Evolutionary conservation across 495 filamentous ascomycete genomes (phyloP).

Genomic region (Staphylotrichum longicolle): DNA sequence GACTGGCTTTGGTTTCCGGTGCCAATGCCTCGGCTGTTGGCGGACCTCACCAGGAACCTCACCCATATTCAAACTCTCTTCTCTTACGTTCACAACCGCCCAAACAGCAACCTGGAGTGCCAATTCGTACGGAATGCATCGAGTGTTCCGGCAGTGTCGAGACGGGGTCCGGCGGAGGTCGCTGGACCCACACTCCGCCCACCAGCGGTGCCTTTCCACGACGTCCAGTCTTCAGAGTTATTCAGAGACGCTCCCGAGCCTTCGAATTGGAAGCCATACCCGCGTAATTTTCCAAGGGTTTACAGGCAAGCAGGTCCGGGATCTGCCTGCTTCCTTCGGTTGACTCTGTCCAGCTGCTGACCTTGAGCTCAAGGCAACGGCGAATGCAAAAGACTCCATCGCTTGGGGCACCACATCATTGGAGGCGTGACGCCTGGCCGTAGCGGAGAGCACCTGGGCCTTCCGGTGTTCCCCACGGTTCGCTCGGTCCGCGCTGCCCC

Average conservation of each 20-base stretch:
- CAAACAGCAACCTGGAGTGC: neutral
- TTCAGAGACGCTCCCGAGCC: constrained; percentile 66
- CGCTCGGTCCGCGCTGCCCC: constrained; percentile 33
- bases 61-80: constrained; percentile 5
- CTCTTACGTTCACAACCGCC: neutral
- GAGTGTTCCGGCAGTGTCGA: neutral
- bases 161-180: neutral
- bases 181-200: neutral
- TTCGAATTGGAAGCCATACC: constrained; percentile 77
- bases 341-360: constrained; percentile 3
- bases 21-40: constrained; percentile 1
- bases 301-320: constrained; percentile 58
- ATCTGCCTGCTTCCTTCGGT: constrained; percentile 1
- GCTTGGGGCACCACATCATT: constrained; percentile 84
- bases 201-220: constrained; percentile 17
- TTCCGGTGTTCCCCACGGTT: constrained; percentile 75
- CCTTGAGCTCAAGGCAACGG: constrained; percentile 55
- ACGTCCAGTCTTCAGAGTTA: constrained; percentile 33
- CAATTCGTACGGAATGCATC: constrained; percentile 1
- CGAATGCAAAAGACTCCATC: constrained; percentile 77
- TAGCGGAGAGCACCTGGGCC: constrained; percentile 72
- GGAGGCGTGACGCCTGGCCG: constrained; percentile 81
- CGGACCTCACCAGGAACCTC: neutral
- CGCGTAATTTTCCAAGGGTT: constrained; percentile 87
- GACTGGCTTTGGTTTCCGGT: neutral